Conservation (phyloP, 2,329 filamentous ascomycete genomes). For the Xylariaceae sp. region DNA sequence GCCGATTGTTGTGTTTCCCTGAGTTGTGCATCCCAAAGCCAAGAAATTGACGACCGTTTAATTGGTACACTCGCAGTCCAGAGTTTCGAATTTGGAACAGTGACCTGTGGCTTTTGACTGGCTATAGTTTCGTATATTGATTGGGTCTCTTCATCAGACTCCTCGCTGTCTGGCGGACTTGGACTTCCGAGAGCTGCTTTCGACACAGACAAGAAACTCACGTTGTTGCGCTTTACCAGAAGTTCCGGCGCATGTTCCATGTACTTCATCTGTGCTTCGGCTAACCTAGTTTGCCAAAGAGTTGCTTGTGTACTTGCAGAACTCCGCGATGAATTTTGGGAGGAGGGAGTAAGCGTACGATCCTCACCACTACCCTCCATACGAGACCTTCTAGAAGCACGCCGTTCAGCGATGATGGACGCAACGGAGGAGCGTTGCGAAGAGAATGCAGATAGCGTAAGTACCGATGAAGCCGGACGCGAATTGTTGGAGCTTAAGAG, state of each 20-base stretch:
- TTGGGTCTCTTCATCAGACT: conserved; percentile 36
- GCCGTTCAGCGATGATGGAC: conserved; percentile 36
- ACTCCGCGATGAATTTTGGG: conserved; percentile 24
- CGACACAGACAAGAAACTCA: conserved; percentile 41
- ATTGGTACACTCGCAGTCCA: conserved; percentile 21
- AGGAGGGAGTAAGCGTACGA: conserved; percentile 26
- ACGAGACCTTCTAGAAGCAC: conserved; percentile 38
- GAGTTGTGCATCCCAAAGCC: conserved; percentile 23
- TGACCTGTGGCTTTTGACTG: conserved; percentile 5
- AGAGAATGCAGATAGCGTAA: conserved; percentile 19
- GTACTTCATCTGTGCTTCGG: conserved; percentile 45
- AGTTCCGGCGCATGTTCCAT: conserved; percentile 40
- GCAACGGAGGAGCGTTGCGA: conserved; percentile 24
- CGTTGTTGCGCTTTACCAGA: conserved; percentile 34
- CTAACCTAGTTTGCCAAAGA: conserved; percentile 44
- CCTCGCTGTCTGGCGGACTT: conserved; percentile 54
- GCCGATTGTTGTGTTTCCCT: conserved; percentile 1
- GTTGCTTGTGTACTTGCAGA: conserved; percentile 35
- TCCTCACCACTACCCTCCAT: conserved; percentile 34
- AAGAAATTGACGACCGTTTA: conserved; percentile 6
- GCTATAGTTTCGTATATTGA: conserved; percentile 12
- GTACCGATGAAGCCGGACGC: conserved; percentile 29
- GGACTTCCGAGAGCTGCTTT: conserved; percentile 47
- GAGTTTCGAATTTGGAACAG: conserved; percentile 13
- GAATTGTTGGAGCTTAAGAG: conserved; percentile 39